Percentiles rank a stretch among this genome's conserved stretches.
These are phyloP conservation scores for Gomphus bonarii DNA, from an alignment of 1,284 basidiomycete species.

Conservation along the genomic window DNA sequence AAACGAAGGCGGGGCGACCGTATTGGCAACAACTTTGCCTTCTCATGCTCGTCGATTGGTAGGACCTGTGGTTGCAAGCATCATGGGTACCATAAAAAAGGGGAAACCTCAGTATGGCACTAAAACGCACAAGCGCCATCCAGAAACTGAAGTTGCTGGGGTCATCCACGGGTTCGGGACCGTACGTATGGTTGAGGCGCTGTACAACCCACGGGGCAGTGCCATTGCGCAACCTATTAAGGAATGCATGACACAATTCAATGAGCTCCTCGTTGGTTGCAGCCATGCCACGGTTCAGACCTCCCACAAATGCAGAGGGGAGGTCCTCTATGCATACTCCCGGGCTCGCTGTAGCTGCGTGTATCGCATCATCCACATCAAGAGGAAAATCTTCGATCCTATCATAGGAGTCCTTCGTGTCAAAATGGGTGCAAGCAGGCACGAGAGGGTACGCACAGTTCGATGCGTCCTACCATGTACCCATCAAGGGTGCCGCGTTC, in stretches of 20 bases:
- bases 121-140: conserved; percentile 61
- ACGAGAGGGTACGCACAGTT: conserved; percentile 30
- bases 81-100: neutral
- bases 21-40: conserved; percentile 88
- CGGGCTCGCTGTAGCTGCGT: conserved; percentile 20
- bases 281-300: conserved; percentile 12
- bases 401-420: neutral
- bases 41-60: conserved; percentile 93
- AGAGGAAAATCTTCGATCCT: conserved; percentile 46
- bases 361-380: conserved; percentile 34
- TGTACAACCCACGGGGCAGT: conserved; percentile 89
- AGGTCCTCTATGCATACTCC: conserved; percentile 35
- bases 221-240: conserved; percentile 70
- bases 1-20: conserved; percentile 70
- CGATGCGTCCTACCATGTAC: conserved; percentile 79
- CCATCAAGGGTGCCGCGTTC: conserved; percentile 80
- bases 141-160: conserved; percentile 75
- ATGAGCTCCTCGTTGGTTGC: conserved; percentile 64
- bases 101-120: neutral
- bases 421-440: neutral
- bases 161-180: conserved; percentile 53
- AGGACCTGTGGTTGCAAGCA: conserved; percentile 40
- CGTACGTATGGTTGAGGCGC: conserved; percentile 68
- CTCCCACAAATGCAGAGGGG: conserved; percentile 14
- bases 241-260: conserved; percentile 67